Evolutionary conservation across 2,329 filamentous ascomycete species (phyloP).

Genomic region (Tetracladium maxilliforme): DNA sequence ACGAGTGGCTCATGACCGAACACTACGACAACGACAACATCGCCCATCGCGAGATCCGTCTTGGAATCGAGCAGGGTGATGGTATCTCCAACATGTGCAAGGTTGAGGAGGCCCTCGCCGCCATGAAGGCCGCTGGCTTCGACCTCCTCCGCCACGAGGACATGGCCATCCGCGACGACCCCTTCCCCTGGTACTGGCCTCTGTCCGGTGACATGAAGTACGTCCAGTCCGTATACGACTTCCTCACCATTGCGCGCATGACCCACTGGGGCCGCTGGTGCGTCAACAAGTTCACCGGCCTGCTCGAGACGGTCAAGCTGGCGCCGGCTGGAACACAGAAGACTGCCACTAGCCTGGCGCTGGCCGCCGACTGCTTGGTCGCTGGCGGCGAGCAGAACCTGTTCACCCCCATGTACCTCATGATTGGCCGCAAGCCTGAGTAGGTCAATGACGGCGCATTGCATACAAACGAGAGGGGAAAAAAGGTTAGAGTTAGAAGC

Average conservation of each 20-base stretch:
- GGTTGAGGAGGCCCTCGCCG: conserved; percentile 63
- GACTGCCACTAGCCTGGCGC: conserved; percentile 79
- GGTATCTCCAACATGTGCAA: conserved; percentile 97
- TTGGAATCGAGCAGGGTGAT: conserved; percentile 90
- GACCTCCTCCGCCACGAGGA: conserved; percentile 75
- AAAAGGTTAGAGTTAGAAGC: no score
- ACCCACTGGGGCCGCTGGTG: conserved; percentile 66
- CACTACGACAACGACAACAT: conserved; percentile 81
- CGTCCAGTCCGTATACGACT: conserved; percentile 64
- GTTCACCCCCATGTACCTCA: conserved; percentile 98
- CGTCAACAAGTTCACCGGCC: conserved; percentile 63
- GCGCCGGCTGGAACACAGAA: conserved; percentile 79
- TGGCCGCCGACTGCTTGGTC: conserved; percentile 73
- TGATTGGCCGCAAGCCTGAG: conserved; percentile 83
- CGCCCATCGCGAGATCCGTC: conserved; percentile 75
- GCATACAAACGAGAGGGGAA: no score
- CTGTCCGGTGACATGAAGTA: conserved; percentile 74
- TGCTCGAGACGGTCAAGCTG: conserved; percentile 59
- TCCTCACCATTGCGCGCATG: conserved; percentile 78
- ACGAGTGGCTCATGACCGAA: conserved; percentile 99
- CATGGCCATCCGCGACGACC: conserved; percentile 60
- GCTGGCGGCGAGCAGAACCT: conserved; percentile 76
- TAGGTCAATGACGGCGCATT: no score
- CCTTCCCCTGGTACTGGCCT: conserved; percentile 88
- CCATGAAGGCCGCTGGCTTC: conserved; percentile 81